Evolutionary conservation across 148 eudicot species (phyloP).

Genomic region (Drosera capensis): DNA sequence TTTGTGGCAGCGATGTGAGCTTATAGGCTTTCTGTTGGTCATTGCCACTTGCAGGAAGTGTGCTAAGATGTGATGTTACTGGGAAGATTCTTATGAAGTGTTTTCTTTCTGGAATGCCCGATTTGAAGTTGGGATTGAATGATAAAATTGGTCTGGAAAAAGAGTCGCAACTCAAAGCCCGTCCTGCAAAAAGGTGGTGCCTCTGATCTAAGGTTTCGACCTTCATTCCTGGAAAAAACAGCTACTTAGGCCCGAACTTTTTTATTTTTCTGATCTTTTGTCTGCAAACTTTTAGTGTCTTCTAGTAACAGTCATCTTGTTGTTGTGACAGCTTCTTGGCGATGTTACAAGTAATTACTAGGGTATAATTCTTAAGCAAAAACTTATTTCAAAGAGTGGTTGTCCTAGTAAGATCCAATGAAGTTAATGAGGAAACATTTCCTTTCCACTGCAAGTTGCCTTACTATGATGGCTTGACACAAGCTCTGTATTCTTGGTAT

Average conservation of each 20-base stretch:
- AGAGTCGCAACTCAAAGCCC: constrained; percentile 87
- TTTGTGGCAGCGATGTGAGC: background rate
- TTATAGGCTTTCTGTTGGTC: constrained; percentile 5
- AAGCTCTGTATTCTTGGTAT: background rate
- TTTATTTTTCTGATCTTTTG: no score
- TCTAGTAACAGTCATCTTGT: no score
- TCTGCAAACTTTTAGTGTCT: no score
- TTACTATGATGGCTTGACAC: background rate
- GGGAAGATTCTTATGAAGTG: constrained; percentile 98
- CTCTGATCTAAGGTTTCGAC: background rate
- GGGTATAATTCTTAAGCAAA: no score
- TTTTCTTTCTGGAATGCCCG: constrained; percentile 99
- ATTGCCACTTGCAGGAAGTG: constrained; percentile 41
- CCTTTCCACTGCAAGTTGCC: background rate
- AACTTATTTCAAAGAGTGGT: no score
- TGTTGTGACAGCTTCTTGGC: no score
- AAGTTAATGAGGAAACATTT: no score
- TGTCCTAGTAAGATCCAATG: no score
- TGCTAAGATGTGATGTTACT: constrained; percentile 94
- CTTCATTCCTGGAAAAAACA: no score
- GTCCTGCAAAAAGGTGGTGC: constrained; percentile 84
- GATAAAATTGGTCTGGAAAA: constrained; percentile 99
- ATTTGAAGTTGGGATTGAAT: constrained; percentile 93
- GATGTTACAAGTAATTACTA: no score
- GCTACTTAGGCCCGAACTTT: no score